Evolutionary conservation across 257 asterid genomes (phyloP).

Genomic region (Fraxinus quadrangulata): DNA sequence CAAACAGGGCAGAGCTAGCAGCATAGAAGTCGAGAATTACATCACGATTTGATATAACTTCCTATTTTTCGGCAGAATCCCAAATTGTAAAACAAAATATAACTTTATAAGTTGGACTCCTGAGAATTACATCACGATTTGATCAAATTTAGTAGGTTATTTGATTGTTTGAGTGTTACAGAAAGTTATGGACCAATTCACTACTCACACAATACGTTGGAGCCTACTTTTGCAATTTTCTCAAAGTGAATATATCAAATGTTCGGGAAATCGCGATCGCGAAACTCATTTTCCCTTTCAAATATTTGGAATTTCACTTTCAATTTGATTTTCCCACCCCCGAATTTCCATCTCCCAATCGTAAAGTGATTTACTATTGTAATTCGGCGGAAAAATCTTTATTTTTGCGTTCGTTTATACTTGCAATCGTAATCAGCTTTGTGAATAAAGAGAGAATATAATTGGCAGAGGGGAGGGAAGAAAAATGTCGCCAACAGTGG

Average conservation of each 20-base stretch:
- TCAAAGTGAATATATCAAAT: neutral
- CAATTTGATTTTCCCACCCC: neutral
- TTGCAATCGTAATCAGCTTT: neutral
- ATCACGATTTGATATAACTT: too few relatives aligned
- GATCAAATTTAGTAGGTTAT: neutral
- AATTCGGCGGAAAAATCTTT: neutral
- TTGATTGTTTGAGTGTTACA: neutral
- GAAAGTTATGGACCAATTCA: neutral
- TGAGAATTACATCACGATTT: neutral
- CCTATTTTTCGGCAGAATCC: too few relatives aligned
- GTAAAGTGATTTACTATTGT: neutral
- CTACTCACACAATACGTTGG: neutral
- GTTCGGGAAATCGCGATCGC: neutral
- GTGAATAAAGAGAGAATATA: neutral
- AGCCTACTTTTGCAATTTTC: neutral
- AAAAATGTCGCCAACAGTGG: conserved; percentile 64
- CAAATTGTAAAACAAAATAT: neutral
- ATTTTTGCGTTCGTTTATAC: neutral
- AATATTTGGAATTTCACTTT: neutral
- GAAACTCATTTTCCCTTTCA: neutral
- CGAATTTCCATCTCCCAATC: neutral
- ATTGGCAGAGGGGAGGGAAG: conserved; percentile 32
- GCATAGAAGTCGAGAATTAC: too few relatives aligned
- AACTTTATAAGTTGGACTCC: neutral
- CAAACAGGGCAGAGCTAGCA: too few relatives aligned